These are phyloP conservation scores for Straminergon stramineum DNA, from an alignment of 225 moss, liverwort and hornwort species.

Conservation along the genomic window DNA sequence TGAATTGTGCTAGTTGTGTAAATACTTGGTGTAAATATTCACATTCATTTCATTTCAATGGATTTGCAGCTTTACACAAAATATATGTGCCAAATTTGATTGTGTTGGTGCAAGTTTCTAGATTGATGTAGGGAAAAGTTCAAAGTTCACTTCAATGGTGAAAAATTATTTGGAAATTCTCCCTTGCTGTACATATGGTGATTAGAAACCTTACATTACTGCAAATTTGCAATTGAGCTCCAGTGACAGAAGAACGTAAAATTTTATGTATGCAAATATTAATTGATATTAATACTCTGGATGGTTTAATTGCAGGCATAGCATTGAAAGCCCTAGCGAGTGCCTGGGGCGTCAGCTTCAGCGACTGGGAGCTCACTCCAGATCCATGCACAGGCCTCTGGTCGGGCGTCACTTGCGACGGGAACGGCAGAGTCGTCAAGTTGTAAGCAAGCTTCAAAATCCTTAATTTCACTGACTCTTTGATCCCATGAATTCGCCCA, in stretches of 20 bases:
- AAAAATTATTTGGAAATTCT: no score
- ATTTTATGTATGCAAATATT: not conserved
- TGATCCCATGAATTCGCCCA: no score
- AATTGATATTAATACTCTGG: no score
- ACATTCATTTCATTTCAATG: no score
- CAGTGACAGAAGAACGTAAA: not conserved
- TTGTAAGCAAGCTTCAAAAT: constrained; percentile 4
- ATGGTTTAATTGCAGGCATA: not conserved
- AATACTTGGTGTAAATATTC: not conserved
- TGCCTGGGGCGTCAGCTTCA: constrained; percentile 24
- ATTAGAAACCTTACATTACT: not conserved
- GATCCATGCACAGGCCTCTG: constrained; percentile 26
- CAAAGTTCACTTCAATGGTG: not conserved
- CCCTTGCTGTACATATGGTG: not conserved
- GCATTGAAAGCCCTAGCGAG: constrained; percentile 13
- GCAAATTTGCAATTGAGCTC: not conserved
- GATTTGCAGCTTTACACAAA: not conserved
- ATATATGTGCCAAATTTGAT: not conserved
- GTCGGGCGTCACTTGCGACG: constrained; percentile 33
- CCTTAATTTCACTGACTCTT: no score
- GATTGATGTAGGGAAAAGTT: not conserved
- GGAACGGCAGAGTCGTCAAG: constrained; percentile 14
- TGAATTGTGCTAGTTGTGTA: not conserved
- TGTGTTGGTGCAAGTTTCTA: not conserved
- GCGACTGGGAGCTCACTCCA: not conserved